These are phyloP conservation scores for Leccinum arenicola DNA, from an alignment of 768 basidiomycete species.

Conservation along the genomic window DNA sequence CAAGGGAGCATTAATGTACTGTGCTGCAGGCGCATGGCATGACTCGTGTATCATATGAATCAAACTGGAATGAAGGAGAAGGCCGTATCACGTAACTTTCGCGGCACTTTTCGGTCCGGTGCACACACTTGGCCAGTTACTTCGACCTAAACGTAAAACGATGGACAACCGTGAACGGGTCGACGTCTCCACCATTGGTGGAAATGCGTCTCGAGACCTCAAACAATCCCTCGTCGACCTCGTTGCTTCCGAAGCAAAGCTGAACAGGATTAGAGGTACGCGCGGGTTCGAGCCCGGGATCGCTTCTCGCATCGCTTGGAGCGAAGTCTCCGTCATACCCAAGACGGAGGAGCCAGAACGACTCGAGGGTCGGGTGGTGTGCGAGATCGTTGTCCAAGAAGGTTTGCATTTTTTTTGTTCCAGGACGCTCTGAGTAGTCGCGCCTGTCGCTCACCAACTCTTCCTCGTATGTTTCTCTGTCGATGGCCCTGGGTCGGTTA, in stretches of 20 bases:
- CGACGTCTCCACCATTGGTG: conserved; percentile 23
- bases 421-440: not conserved
- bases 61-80: not conserved
- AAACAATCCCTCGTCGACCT: conserved; percentile 27
- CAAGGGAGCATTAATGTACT: not conserved
- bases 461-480: not conserved
- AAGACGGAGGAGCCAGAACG: conserved; percentile 46
- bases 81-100: not conserved
- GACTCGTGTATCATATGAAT: not conserved
- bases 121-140: not conserved
- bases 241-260: conserved; percentile 10
- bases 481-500: not conserved
- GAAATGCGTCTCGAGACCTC: conserved; percentile 27
- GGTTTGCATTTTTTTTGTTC: conserved; percentile 29
- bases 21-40: not conserved
- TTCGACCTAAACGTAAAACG: not conserved
- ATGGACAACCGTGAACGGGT: conserved; percentile 17
- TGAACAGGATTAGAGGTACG: conserved; percentile 6
- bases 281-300: conserved; percentile 25
- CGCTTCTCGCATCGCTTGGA: conserved; percentile 29
- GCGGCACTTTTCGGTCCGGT: not conserved
- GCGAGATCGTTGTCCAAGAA: conserved; percentile 41
- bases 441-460: not conserved
- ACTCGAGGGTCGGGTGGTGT: conserved; percentile 44
- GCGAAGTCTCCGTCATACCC: conserved; percentile 40